Evolutionary conservation across 2,329 filamentous ascomycete species (phyloP).

Genomic region (Cladosporium sp.): DNA sequence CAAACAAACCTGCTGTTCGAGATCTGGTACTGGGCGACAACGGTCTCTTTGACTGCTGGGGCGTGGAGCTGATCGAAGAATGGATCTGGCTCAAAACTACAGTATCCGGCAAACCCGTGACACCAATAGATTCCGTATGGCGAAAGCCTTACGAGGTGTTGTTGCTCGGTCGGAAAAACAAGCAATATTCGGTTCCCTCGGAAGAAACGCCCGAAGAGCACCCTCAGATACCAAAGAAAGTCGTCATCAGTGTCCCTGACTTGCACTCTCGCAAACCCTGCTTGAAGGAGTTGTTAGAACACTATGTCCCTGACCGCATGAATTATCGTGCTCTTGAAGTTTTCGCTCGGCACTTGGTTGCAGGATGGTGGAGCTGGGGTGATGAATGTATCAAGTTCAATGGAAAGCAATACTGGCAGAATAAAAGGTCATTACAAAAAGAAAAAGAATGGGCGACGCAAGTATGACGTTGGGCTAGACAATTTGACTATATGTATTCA

Average conservation of each 20-base stretch:
- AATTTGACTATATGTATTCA: neutral
- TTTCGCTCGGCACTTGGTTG: conserved; percentile 73
- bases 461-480: neutral
- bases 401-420: conserved; percentile 10
- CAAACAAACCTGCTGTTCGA: conserved; percentile 65
- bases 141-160: conserved; percentile 77
- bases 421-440: neutral
- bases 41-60: conserved; percentile 68
- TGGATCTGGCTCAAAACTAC: conserved; percentile 83
- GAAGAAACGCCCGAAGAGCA: neutral
- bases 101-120: conserved; percentile 63
- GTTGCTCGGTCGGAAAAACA: conserved; percentile 56
- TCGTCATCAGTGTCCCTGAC: conserved; percentile 72
- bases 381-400: conserved; percentile 74
- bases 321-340: conserved; percentile 68
- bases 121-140: conserved; percentile 61
- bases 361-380: conserved; percentile 79
- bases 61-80: conserved; percentile 65
- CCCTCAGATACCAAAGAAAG: conserved; percentile 46
- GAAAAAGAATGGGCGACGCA: neutral
- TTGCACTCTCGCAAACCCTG: conserved; percentile 79
- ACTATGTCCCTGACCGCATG: conserved; percentile 49
- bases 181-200: conserved; percentile 12
- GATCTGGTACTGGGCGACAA: conserved; percentile 56
- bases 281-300: conserved; percentile 61